These are phyloP conservation scores for Scheffersomyces lignicola DNA, from an alignment of 1,139 yeast genomes.

Conservation along the genomic window DNA sequence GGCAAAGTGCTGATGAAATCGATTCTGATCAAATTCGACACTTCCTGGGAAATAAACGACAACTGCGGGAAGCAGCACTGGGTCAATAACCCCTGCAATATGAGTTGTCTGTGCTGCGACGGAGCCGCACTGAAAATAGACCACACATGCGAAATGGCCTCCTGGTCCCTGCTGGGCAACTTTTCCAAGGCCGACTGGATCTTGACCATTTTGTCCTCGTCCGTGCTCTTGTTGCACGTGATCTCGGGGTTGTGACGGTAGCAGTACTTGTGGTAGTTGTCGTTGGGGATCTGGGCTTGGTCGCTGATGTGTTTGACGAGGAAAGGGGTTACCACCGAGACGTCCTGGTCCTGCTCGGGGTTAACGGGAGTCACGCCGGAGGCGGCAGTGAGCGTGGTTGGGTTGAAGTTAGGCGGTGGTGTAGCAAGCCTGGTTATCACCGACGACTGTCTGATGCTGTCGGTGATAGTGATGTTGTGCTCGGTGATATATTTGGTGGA, in stretches of 20 bases:
- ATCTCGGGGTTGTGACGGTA: slow-evolving; percentile 91
- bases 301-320: slow-evolving; percentile 46
- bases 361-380: slow-evolving; percentile 3
- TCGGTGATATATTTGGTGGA: neutral
- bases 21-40: slow-evolving; percentile 75
- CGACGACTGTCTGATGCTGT: slow-evolving; percentile 3
- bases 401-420: slow-evolving; percentile 3
- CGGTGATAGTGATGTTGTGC: slow-evolving; percentile 2
- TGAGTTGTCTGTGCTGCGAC: slow-evolving; percentile 64
- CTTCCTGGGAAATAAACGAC: slow-evolving; percentile 78
- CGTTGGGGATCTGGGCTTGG: slow-evolving; percentile 43
- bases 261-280: slow-evolving; percentile 67
- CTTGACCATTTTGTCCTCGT: slow-evolving; percentile 61
- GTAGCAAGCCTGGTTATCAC: slow-evolving; percentile 5
- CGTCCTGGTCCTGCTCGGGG: slow-evolving; percentile 15
- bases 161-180: slow-evolving; percentile 62
- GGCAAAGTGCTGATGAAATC: slow-evolving; percentile 89
- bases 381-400: too few relatives aligned
- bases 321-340: slow-evolving; percentile 46
- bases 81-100: slow-evolving; percentile 77
- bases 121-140: slow-evolving; percentile 75
- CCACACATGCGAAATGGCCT: slow-evolving; percentile 77
- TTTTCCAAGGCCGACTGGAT: slow-evolving; percentile 61
- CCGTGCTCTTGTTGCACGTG: slow-evolving; percentile 68
- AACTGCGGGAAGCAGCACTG: slow-evolving; percentile 96